phyloP scores from a whole-genome alignment of 257 asterid species.

The Jacaranda copaia region DNA sequence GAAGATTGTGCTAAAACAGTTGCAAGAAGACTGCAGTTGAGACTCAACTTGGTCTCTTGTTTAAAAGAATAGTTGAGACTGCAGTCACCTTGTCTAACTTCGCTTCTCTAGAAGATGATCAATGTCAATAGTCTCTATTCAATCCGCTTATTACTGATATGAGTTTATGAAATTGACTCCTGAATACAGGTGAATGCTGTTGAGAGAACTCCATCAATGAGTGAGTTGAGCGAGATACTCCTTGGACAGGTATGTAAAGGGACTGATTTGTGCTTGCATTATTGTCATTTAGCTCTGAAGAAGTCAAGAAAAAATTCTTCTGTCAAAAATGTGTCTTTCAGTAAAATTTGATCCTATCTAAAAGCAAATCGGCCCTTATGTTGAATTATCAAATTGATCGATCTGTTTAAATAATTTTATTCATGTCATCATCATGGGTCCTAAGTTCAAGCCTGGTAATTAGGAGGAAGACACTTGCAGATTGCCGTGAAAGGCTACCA shows the following conservation, averaged over 20 bases:
- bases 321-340: constrained; percentile 2
- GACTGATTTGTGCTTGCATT: constrained; percentile 40
- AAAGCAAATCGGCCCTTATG: background rate
- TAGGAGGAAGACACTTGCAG: background rate
- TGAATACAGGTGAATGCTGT: constrained; percentile 83
- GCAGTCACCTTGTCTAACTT: constrained; percentile 14
- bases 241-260: constrained; percentile 82
- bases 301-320: constrained; percentile 16
- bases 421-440: constrained; percentile 15
- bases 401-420: background rate
- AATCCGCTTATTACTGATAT: background rate
- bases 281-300: constrained; percentile 20
- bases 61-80: background rate
- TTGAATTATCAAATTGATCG: constrained; percentile 19
- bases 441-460: constrained; percentile 7
- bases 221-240: constrained; percentile 95
- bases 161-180: constrained; percentile 34
- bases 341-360: background rate
- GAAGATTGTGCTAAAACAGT: background rate
- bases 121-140: background rate
- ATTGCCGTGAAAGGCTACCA: background rate
- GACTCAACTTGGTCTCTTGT: constrained; percentile 12
- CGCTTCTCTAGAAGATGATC: constrained; percentile 23
- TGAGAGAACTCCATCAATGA: constrained; percentile 99
- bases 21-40: constrained; percentile 22